These are phyloP conservation scores for Periconia sp. DNA, from an alignment of 2,329 filamentous ascomycete genomes.

Conservation along the genomic window DNA sequence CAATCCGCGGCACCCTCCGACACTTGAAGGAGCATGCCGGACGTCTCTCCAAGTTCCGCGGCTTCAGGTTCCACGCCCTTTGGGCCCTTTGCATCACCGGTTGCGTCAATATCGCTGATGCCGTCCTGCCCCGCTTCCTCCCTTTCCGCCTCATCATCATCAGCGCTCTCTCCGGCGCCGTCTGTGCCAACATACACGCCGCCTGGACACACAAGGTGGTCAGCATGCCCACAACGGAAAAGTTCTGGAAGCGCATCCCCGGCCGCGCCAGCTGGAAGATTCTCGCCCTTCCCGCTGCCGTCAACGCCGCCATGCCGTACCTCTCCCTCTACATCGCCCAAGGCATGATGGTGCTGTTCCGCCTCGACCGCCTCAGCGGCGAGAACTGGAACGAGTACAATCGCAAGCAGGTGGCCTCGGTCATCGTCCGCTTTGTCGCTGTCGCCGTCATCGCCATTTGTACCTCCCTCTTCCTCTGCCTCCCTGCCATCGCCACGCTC, in stretches of 20 bases:
- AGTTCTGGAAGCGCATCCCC: conserved; percentile 71
- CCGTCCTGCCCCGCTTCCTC: conserved; percentile 44
- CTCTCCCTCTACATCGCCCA: conserved; percentile 59
- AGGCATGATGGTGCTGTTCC: conserved; percentile 44
- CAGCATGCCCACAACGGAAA: conserved; percentile 67
- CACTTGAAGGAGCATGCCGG: conserved; percentile 71
- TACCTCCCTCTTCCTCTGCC: conserved; percentile 70
- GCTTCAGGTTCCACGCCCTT: conserved; percentile 59
- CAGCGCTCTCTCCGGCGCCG: conserved; percentile 64
- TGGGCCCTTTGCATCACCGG: conserved; percentile 40
- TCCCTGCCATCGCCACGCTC: conserved; percentile 79
- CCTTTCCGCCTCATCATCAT: conserved; percentile 58
- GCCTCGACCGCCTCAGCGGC: conserved; percentile 41
- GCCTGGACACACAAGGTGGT: conserved; percentile 89
- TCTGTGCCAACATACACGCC: conserved; percentile 72
- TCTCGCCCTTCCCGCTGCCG: conserved; percentile 70
- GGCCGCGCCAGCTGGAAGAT: conserved; percentile 70
- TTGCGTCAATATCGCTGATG: conserved; percentile 53
- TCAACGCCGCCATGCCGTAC: conserved; percentile 65
- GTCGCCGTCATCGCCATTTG: conserved; percentile 50
- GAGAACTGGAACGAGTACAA: conserved; percentile 42
- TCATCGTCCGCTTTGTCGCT: conserved; percentile 50
- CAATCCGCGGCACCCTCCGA: conserved; percentile 62
- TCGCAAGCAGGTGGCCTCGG: conserved; percentile 38
- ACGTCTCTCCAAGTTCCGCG: conserved; percentile 71